phyloP scores from a whole-genome alignment of 202 grass and related monocot species.

The Cymbopogon flexuosus region DNA sequence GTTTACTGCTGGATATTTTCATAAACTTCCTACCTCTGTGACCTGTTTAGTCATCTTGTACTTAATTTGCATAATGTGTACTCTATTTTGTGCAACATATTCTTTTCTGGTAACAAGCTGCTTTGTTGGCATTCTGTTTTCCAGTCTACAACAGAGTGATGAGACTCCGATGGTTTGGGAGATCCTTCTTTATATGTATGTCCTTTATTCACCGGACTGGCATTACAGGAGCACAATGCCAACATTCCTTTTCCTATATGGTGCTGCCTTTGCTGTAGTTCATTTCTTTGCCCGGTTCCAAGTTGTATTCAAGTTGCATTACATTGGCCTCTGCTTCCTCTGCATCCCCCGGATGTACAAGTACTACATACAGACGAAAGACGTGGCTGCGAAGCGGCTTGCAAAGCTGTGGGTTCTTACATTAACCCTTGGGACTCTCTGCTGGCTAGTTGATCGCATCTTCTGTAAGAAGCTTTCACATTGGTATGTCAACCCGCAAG shows the following conservation, averaged over 20 bases:
- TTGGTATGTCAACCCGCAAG: constrained; percentile 81
- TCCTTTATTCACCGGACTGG: constrained; percentile 92
- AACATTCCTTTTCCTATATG: constrained; percentile 82
- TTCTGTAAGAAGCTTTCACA: constrained; percentile 75
- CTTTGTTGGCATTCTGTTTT: constrained; percentile 18
- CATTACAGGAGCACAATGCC: constrained; percentile 85
- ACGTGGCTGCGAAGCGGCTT: constrained; percentile 60
- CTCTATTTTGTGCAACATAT: background rate
- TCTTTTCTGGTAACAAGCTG: background rate
- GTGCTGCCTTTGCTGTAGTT: constrained; percentile 59
- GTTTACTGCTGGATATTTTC: background rate
- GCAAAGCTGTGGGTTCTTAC: constrained; percentile 71
- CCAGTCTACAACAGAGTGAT: constrained; percentile 81
- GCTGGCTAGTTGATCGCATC: constrained; percentile 64
- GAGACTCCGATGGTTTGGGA: constrained; percentile 95
- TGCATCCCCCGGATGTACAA: constrained; percentile 94
- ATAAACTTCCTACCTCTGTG: background rate
- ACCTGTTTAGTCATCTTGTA: background rate
- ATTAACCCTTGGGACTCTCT: constrained; percentile 49
- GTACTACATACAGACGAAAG: constrained; percentile 88
- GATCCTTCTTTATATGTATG: constrained; percentile 83
- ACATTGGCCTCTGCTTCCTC: constrained; percentile 69
- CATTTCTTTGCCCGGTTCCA: constrained; percentile 65
- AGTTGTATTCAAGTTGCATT: constrained; percentile 80
- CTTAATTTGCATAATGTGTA: background rate